Percentiles rank a stretch among this genome's conserved stretches.
Conservation (phyloP, 108 stramenopile species). For the Pelagomonas calceolata region DNA sequence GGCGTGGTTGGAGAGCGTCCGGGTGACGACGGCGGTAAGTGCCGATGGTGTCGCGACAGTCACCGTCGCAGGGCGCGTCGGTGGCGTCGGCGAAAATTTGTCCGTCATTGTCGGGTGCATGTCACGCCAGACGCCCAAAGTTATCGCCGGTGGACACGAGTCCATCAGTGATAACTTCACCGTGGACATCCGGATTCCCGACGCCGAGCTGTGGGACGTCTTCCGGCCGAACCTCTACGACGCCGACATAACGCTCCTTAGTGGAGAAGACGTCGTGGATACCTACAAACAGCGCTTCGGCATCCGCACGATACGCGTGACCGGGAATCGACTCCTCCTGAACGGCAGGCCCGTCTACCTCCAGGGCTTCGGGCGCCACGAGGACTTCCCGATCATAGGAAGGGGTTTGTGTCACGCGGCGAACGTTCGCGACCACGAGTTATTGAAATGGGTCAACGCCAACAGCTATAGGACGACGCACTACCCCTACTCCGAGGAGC, state of each 20-base stretch:
- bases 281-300: not conserved
- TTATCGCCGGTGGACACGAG: not conserved
- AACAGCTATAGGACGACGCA: not conserved
- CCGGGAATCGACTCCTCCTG: not conserved
- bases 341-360: not conserved
- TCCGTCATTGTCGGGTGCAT: not conserved
- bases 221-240: not conserved
- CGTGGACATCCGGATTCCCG: not conserved
- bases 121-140: no score
- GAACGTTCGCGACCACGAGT: not conserved
- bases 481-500: not conserved
- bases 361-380: slow-evolving; percentile 1
- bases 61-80: not conserved
- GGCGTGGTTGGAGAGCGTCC: not conserved
- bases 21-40: not conserved
- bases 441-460: not conserved
- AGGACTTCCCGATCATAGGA: not conserved
- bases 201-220: not conserved
- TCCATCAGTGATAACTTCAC: not conserved
- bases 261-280: not conserved
- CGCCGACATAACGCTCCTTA: not conserved
- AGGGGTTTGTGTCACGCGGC: not conserved
- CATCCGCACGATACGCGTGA: not conserved
- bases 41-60: not conserved
- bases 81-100: not conserved